A percentile compares a stretch with the other conserved stretches of the same genome.
Evolutionary conservation across 2,329 filamentous ascomycete species (phyloP).

Genomic region (Colletotrichum sp.): DNA sequence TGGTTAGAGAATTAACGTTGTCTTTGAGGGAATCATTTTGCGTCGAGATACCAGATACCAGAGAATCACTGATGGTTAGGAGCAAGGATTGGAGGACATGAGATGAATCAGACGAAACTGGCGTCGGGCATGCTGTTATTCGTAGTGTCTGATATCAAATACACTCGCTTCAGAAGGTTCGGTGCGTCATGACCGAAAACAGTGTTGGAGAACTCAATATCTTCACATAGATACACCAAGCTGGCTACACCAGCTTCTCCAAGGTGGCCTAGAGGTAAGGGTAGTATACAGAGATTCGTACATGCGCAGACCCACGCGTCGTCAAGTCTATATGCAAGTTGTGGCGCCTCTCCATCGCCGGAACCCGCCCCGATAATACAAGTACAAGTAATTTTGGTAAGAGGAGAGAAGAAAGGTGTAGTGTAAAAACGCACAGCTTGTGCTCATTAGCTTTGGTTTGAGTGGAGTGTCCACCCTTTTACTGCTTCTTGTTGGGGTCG

Average conservation of each 20-base stretch:
- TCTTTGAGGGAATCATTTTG: not conserved
- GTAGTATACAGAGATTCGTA: slow-evolving; percentile 24
- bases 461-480: not conserved
- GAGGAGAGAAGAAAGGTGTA: slow-evolving; percentile 11
- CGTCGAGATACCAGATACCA: not conserved
- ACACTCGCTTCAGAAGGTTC: not conserved
- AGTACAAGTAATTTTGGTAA: slow-evolving; percentile 16
- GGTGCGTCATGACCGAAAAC: not conserved
- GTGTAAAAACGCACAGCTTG: not conserved
- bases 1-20: not conserved
- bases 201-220: not conserved
- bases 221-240: not conserved
- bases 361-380: slow-evolving; percentile 16
- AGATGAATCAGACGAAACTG: not conserved
- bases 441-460: slow-evolving; percentile 2
- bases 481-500: slow-evolving; percentile 20
- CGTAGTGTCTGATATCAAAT: not conserved
- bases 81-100: not conserved
- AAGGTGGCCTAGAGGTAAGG: slow-evolving; percentile 5
- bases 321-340: slow-evolving; percentile 23
- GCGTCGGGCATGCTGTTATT: not conserved
- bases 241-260: not conserved
- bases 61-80: not conserved
- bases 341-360: slow-evolving; percentile 11
- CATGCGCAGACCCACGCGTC: slow-evolving; percentile 18